phyloP scores from a whole-genome alignment of 1,284 basidiomycete species.

The Cystobasidium pallidum region DNA sequence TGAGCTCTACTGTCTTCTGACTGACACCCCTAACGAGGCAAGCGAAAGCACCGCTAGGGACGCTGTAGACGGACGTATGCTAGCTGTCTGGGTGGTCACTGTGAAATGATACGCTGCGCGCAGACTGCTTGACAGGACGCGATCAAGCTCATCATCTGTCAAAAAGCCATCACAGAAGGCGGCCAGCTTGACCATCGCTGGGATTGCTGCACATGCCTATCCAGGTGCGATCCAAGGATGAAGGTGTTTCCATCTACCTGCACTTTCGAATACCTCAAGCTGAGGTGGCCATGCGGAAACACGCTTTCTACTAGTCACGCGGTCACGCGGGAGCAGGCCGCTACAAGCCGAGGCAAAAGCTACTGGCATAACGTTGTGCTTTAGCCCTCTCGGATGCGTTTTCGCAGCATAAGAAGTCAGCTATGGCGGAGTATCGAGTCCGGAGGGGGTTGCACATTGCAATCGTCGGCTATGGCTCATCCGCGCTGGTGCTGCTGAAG shows the following conservation, averaged over 20 bases:
- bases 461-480: constrained; percentile 39
- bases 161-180: too few relatives aligned
- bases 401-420: background rate
- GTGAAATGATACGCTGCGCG: too few relatives aligned
- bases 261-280: background rate
- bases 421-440: background rate
- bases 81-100: too few relatives aligned
- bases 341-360: background rate
- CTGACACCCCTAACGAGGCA: background rate
- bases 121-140: background rate
- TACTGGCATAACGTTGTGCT: background rate
- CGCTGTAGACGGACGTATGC: background rate
- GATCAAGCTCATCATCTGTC: background rate
- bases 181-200: too few relatives aligned
- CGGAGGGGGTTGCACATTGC: constrained; percentile 20
- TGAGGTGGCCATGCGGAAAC: background rate
- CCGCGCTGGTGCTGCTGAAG: constrained; percentile 23
- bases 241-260: background rate
- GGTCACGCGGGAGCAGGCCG: background rate
- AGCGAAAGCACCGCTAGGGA: background rate
- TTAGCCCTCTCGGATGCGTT: background rate
- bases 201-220: too few relatives aligned
- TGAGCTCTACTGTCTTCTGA: background rate
- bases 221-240: too few relatives aligned
- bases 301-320: background rate